phyloP scores from a whole-genome alignment of 306 rosid genomes.

The Crotalaria pallida region DNA sequence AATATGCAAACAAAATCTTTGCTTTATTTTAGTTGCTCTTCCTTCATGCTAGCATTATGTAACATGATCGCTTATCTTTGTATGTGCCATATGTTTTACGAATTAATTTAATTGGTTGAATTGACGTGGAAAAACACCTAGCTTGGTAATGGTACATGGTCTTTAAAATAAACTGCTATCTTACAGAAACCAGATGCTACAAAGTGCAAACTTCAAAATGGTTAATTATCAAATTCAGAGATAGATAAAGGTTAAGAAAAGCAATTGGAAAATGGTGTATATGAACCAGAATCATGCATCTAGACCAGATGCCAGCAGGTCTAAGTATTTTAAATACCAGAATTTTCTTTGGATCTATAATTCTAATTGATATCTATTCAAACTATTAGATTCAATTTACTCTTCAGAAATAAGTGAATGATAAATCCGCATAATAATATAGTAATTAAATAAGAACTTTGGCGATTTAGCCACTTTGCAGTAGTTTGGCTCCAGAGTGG shows the following conservation, averaged over 20 bases:
- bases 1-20: not conserved
- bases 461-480: not conserved
- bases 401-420: not conserved
- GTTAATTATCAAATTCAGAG: not conserved
- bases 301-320: not conserved
- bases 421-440: not conserved
- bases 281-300: not conserved
- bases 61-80: not conserved
- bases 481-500: slow-evolving; percentile 6
- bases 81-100: not conserved
- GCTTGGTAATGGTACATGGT: not conserved
- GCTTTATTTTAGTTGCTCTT: not conserved
- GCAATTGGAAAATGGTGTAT: not conserved
- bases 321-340: not conserved
- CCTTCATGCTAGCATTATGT: not conserved
- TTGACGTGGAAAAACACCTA: not conserved
- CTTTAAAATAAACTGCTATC: not conserved
- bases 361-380: not conserved
- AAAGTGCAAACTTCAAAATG: not conserved
- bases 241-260: not conserved
- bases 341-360: not conserved
- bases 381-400: not conserved
- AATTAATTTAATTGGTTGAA: not conserved
- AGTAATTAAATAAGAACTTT: not conserved
- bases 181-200: not conserved